These are phyloP conservation scores for Sesbania bispinosa DNA, from an alignment of 306 rosid species.

Conservation along the genomic window DNA sequence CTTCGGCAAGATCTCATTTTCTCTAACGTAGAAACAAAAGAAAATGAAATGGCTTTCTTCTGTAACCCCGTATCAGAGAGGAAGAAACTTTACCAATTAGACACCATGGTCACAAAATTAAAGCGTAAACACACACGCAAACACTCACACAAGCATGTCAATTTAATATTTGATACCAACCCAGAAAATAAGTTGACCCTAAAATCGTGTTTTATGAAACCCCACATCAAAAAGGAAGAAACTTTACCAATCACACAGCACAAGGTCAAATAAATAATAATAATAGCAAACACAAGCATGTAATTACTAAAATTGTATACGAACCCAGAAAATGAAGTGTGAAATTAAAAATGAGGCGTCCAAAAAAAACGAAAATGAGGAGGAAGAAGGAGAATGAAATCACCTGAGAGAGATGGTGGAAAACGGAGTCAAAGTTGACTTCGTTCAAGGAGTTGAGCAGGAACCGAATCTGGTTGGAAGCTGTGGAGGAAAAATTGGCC, in stretches of 20 bases:
- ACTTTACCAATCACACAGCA: background rate
- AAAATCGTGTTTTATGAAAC: background rate
- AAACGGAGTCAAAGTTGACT: constrained; percentile 69
- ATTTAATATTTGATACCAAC: background rate
- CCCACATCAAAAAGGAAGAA: background rate
- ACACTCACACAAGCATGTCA: background rate
- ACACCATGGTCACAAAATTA: background rate
- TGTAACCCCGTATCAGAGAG: background rate
- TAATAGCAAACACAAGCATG: background rate
- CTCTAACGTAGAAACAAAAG: background rate
- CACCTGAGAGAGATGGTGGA: constrained; percentile 75
- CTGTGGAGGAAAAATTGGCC: constrained; percentile 55
- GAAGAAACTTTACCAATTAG: background rate
- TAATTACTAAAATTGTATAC: background rate
- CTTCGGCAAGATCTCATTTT: background rate
- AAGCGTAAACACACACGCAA: background rate
- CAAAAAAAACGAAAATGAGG: background rate
- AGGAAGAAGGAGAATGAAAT: background rate
- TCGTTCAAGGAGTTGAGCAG: constrained; percentile 71
- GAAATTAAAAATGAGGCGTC: no score
- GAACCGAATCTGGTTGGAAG: constrained; percentile 81
- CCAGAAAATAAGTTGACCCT: background rate
- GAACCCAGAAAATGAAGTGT: background rate
- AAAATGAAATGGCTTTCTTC: background rate
- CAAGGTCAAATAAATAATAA: background rate